Base-by-base conservation (phyloP, 2,329 filamentous ascomycete genomes). In the Epichloe elymi region DNA sequence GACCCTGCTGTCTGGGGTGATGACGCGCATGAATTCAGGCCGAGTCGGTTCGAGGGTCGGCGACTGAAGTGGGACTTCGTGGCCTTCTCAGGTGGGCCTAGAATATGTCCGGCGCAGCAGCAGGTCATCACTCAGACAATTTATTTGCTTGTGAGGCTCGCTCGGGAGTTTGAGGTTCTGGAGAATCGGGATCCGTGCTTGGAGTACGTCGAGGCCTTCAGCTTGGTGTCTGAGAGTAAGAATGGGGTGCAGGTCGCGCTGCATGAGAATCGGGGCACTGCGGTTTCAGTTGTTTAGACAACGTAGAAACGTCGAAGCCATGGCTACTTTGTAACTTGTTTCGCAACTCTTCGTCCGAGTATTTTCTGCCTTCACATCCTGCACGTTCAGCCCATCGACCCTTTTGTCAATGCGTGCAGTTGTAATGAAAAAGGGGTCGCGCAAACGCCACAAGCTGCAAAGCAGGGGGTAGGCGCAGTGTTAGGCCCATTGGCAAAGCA, bases 71-170 rank as follows among this genome's bases (percentile, higher is more conserved):
- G 46, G 50, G 41, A 49, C 19, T 52, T 45, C n/a, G 50, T 49
- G 20, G 19, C 50, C n/a, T 52, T 52, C 39, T 48, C 46, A 2
- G 51, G 47, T 8, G 51, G 51, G 2, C 41, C 51, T 3, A 35
- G 51, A 19, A 50, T 52, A 14, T 52, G 50, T 37, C 50, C 50
- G 1, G 50, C 50, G 14, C 45, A 48, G 45, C 49, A 51, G 39
- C 50, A 51, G 39, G 20, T 17, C 10, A 42, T 48, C 10, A 40
- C 46, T 4, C 50, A 51, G 41, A 17, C 33, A 2, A 38, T 51
- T 8, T 51, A 51, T 23, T n/a, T 51, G 35, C 41, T 51, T 8
- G 45, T 35, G 4, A 40, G 50, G 15, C n/a, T 51, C 20, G 40
- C 35, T 19, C 3, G 19, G 3, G 45, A 45, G n/a, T 45, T 48